These are phyloP conservation scores for Schizonepeta tenuifolia DNA, from an alignment of 257 asterid genomes.

Conservation along the genomic window DNA sequence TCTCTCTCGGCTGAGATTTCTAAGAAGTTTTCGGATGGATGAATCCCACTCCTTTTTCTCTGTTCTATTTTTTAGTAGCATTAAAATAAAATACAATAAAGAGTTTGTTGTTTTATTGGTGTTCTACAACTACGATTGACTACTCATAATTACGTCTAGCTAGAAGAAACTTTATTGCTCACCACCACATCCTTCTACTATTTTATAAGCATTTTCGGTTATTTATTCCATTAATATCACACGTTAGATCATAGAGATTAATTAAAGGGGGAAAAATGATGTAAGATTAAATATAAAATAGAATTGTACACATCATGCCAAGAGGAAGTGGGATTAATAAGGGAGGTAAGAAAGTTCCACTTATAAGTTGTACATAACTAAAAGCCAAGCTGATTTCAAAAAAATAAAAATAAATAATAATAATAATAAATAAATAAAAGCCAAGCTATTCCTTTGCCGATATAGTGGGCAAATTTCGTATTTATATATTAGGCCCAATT, in stretches of 20 bases:
- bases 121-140: background rate
- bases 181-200: background rate
- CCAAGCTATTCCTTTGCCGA: background rate
- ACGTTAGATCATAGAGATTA: background rate
- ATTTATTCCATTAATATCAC: background rate
- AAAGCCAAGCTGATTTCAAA: background rate
- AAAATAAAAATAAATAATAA: too few species aligned
- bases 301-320: too few species aligned
- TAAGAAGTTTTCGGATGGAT: background rate
- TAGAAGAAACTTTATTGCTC: background rate
- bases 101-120: conserved; percentile 1
- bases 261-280: background rate
- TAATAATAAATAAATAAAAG: too few species aligned
- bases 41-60: background rate
- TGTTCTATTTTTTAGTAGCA: background rate
- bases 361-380: too few species aligned
- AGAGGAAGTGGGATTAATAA: too few species aligned
- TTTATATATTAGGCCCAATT: too few species aligned
- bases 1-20: background rate
- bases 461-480: too few species aligned
- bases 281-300: too few species aligned
- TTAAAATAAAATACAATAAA: background rate
- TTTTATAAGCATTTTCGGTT: background rate
- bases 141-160: background rate
- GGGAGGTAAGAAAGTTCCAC: background rate